A percentile compares a stretch with the other conserved stretches of the same genome.
Evolutionary conservation across 2,329 filamentous ascomycete species (phyloP).

Genomic region (Scedosporium dehoogii): DNA sequence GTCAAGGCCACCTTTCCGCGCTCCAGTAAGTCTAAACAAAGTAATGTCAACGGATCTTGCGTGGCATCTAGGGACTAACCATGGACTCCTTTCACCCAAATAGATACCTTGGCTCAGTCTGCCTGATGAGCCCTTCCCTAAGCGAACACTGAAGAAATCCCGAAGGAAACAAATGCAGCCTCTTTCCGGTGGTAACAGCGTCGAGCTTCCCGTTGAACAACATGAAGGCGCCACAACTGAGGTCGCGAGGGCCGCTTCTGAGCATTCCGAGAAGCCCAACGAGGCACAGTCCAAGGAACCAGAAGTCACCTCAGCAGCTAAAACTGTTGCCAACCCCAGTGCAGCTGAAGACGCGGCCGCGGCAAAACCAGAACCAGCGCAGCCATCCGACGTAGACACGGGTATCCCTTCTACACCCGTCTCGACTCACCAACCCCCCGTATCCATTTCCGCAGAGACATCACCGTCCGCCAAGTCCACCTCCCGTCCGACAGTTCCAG

Average conservation of each 20-base stretch:
- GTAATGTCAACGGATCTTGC: not conserved
- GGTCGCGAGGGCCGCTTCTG: constrained; percentile 12
- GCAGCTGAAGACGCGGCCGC: constrained; percentile 8
- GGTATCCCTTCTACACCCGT: constrained; percentile 9
- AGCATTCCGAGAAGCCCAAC: constrained; percentile 12
- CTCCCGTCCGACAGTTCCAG: constrained; percentile 14
- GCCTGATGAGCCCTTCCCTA: constrained; percentile 5
- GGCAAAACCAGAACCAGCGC: not conserved
- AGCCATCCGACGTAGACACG: not conserved
- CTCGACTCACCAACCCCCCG: constrained; percentile 7
- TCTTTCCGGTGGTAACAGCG: constrained; percentile 25
- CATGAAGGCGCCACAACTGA: constrained; percentile 22
- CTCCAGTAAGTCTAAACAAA: not conserved
- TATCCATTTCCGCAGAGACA: constrained; percentile 7
- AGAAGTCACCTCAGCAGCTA: too few species aligned
- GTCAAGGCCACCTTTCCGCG: not conserved
- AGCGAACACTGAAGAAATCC: constrained; percentile 23
- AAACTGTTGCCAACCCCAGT: too few species aligned
- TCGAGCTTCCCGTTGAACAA: constrained; percentile 33
- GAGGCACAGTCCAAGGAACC: constrained; percentile 11
- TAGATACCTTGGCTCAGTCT: constrained; percentile 5
- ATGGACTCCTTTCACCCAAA: not conserved
- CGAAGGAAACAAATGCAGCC: constrained; percentile 26
- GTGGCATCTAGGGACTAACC: not conserved
- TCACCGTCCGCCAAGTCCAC: constrained; percentile 14